Evolutionary conservation across 176 grass and related monocot species (phyloP).

Genomic region (Microstegium vimineum): DNA sequence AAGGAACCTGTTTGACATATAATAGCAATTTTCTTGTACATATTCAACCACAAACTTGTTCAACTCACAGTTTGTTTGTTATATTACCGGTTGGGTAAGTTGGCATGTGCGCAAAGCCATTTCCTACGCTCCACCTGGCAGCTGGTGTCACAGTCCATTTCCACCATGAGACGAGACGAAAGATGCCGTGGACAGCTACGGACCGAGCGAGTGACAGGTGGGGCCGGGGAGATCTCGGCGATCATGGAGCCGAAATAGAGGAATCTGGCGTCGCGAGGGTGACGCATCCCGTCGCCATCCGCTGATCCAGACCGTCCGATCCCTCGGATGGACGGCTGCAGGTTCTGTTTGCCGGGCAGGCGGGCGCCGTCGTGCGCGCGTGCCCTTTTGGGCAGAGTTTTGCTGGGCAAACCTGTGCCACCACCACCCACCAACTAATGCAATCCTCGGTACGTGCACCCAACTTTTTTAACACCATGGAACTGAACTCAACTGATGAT

Average conservation of each 20-base stretch:
- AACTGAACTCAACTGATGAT: not conserved
- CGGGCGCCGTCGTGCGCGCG: too few relatives aligned
- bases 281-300: not conserved
- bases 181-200: not conserved
- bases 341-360: not conserved
- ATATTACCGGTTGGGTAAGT: not conserved
- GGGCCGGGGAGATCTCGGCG: constrained; percentile 12
- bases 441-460: not conserved
- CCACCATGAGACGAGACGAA: not conserved
- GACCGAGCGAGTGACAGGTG: not conserved
- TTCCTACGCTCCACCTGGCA: not conserved
- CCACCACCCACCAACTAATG: not conserved
- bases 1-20: too few relatives aligned
- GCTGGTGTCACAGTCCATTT: not conserved
- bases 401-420: not conserved
- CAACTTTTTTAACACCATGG: not conserved
- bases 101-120: not conserved
- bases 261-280: not conserved
- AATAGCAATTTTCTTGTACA: not conserved
- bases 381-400: not conserved
- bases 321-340: not conserved
- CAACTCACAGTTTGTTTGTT: not conserved
- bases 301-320: not conserved
- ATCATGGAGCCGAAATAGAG: constrained; percentile 19
- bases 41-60: not conserved